Conservation (phyloP, 495 filamentous ascomycete genomes). For the Penicillium soppii region DNA sequence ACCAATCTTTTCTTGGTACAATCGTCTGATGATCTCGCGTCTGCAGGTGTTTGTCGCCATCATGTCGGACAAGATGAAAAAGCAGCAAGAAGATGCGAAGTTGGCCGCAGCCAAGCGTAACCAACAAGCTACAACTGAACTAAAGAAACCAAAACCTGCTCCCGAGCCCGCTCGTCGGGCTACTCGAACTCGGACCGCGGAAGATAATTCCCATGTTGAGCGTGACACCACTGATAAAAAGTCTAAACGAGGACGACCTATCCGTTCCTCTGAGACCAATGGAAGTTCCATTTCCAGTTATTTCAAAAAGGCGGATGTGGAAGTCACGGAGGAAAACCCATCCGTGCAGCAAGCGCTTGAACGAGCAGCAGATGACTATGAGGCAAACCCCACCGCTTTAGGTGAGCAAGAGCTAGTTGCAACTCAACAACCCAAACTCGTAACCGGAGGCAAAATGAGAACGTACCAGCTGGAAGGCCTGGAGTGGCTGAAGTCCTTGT, state of each 20-base stretch:
- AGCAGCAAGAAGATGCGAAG: slow-evolving; percentile 57
- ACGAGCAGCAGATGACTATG: slow-evolving; percentile 53
- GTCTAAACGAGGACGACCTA: slow-evolving; percentile 29
- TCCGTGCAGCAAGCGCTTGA: slow-evolving; percentile 54
- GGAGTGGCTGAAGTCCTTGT: slow-evolving; percentile 83
- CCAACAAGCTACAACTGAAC: slow-evolving; percentile 22
- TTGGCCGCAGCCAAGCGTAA: slow-evolving; percentile 45
- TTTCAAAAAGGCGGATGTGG: slow-evolving; percentile 57
- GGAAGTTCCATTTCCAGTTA: slow-evolving; percentile 53
- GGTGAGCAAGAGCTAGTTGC: slow-evolving; percentile 76
- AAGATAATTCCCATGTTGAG: slow-evolving; percentile 20
- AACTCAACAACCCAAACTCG: slow-evolving; percentile 78
- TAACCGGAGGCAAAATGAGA: slow-evolving; percentile 88
- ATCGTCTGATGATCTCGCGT: not conserved
- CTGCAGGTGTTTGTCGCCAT: slow-evolving; percentile 49
- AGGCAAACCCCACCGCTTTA: slow-evolving; percentile 59
- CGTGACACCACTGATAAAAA: slow-evolving; percentile 7
- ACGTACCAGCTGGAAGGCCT: slow-evolving; percentile 92
- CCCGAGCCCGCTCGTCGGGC: slow-evolving; percentile 20
- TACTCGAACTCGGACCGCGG: slow-evolving; percentile 30
- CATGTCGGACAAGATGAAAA: slow-evolving; percentile 63
- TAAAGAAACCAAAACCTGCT: slow-evolving; percentile 17
- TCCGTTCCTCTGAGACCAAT: slow-evolving; percentile 28
- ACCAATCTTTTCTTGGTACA: not conserved
- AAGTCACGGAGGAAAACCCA: slow-evolving; percentile 49